phyloP scores from a whole-genome alignment of 352 stramenopile species.

The Globisporangium carolinianum region DNA sequence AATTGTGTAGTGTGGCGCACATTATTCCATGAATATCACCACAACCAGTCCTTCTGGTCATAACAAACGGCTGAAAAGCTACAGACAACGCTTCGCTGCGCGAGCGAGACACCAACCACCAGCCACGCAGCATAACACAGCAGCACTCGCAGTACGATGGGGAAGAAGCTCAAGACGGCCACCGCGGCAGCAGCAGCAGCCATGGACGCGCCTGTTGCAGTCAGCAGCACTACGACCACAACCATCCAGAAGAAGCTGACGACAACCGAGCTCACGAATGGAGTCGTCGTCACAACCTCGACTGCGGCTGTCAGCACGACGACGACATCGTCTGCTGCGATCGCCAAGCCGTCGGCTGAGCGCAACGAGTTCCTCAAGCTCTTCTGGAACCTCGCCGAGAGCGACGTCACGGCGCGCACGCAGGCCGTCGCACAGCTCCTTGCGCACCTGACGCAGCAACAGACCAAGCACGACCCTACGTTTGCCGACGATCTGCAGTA shows the following conservation, averaged over 20 bases:
- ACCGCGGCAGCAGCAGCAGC: not conserved
- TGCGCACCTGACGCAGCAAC: conserved; percentile 29
- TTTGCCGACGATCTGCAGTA: conserved; percentile 68
- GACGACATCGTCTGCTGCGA: not conserved
- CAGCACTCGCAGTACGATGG: conserved; percentile 1
- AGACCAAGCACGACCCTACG: conserved; percentile 18
- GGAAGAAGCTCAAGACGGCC: conserved; percentile 13
- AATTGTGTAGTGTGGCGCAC: too few relatives aligned
- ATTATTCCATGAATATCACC: too few relatives aligned
- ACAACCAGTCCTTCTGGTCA: too few relatives aligned
- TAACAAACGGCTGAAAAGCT: conserved; percentile 6
- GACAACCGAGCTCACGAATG: not conserved
- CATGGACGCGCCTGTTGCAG: not conserved
- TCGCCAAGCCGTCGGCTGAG: conserved; percentile 20
- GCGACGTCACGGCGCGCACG: conserved; percentile 46
- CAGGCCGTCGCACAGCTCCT: conserved; percentile 57
- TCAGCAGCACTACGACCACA: not conserved
- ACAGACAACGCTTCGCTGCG: not conserved
- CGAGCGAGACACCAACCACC: not conserved
- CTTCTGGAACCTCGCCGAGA: conserved; percentile 83
- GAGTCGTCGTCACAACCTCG: not conserved
- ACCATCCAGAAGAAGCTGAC: not conserved
- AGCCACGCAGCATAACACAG: not conserved
- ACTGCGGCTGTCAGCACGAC: not conserved
- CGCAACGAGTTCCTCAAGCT: conserved; percentile 79